These are phyloP conservation scores for Penicillium bialowiezense DNA, from an alignment of 495 filamentous ascomycete species.

Conservation along the genomic window DNA sequence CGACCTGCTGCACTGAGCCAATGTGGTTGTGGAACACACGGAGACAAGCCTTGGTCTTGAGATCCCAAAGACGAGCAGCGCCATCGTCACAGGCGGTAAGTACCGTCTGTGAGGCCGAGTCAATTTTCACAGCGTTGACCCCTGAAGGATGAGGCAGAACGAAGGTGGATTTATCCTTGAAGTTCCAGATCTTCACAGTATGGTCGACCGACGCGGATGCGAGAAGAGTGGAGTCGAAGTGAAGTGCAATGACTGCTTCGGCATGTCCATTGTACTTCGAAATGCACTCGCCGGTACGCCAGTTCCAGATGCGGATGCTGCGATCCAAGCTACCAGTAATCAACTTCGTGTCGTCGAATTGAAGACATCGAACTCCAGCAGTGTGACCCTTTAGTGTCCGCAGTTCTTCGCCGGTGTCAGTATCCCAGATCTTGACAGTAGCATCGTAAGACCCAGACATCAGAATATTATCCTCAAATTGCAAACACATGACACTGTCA, in stretches of 20 bases:
- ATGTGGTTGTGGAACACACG: slow-evolving; percentile 88
- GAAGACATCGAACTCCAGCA: slow-evolving; percentile 78
- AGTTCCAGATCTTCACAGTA: slow-evolving; percentile 93
- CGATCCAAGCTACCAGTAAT: slow-evolving; percentile 80
- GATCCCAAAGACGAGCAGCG: slow-evolving; percentile 88
- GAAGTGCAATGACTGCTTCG: slow-evolving; percentile 77
- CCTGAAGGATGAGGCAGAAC: slow-evolving; percentile 81
- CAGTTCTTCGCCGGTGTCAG: slow-evolving; percentile 80
- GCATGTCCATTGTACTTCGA: slow-evolving; percentile 75
- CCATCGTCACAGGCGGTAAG: slow-evolving; percentile 93
- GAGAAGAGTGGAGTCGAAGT: slow-evolving; percentile 79
- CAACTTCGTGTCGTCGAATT: slow-evolving; percentile 89
- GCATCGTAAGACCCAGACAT: slow-evolving; percentile 93
- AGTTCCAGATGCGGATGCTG: slow-evolving; percentile 92
- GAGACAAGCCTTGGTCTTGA: slow-evolving; percentile 77
- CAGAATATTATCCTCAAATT: slow-evolving; percentile 90
- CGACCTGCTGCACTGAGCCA: slow-evolving; percentile 88
- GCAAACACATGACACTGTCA: slow-evolving; percentile 93
- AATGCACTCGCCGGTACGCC: slow-evolving; percentile 85
- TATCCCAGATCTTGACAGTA: slow-evolving; percentile 94
- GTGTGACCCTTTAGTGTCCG: slow-evolving; percentile 80
- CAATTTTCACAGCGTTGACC: slow-evolving; percentile 89
- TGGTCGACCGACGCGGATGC: slow-evolving; percentile 86
- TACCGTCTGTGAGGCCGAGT: slow-evolving; percentile 74
- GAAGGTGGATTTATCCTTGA: slow-evolving; percentile 75